Conservation (phyloP, 495 filamentous ascomycete species). For the Saxispiralis lemnorum region DNA sequence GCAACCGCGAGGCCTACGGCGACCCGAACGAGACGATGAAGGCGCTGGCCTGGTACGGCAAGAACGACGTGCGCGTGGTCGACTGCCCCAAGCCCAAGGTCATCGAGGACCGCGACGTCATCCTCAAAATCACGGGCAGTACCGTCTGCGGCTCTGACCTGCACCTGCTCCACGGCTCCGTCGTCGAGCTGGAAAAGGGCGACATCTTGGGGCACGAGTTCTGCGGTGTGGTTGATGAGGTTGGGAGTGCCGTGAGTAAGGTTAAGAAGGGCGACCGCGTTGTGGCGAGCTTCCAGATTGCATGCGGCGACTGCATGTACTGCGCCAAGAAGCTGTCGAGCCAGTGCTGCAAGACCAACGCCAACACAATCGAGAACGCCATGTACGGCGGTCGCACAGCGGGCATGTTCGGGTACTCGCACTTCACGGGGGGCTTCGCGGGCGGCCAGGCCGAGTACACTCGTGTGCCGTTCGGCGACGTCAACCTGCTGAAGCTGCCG, state of each 20-base stretch:
- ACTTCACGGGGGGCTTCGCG: conserved; percentile 75
- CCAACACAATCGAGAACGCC: conserved; percentile 45
- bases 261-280: conserved; percentile 57
- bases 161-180: conserved; percentile 54
- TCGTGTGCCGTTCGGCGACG: conserved; percentile 65
- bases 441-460: conserved; percentile 82
- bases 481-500: conserved; percentile 66
- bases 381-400: conserved; percentile 50
- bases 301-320: conserved; percentile 56
- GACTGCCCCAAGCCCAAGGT: conserved; percentile 52
- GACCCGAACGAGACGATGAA: conserved; percentile 44
- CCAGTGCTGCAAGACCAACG: conserved; percentile 64
- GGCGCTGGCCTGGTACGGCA: conserved; percentile 54
- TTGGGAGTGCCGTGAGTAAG: conserved; percentile 42
- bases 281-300: conserved; percentile 76
- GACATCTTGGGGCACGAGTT: conserved; percentile 88
- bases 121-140: conserved; percentile 67
- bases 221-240: conserved; percentile 59
- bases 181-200: conserved; percentile 59
- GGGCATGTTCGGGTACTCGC: conserved; percentile 57
- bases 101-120: conserved; percentile 57
- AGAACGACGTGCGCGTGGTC: conserved; percentile 45
- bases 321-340: conserved; percentile 60
- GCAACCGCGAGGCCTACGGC: conserved; percentile 27
- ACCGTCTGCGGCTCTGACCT: conserved; percentile 81